Evolutionary conservation across 179 eudicot genomes (phyloP), one percentile per base, ranked within the genome.

Genomic region (Spergularia azorica): DNA sequence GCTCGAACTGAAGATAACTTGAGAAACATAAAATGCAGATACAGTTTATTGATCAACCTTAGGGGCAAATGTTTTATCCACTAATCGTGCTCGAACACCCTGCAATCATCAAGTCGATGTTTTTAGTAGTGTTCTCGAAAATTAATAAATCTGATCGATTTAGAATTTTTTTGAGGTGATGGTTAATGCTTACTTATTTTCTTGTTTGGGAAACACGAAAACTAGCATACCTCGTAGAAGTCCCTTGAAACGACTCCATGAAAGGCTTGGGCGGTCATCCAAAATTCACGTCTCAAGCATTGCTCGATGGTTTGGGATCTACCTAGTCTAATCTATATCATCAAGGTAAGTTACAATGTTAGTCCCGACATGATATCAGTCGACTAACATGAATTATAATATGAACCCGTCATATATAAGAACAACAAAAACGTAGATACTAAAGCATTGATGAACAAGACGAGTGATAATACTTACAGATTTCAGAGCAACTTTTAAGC

Each of bases 221-320:
- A 62, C 3, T 17, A 39, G 43, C 21, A 13, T 58, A 76, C 79
- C 79, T 76, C 74, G 2, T 58, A 58, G 36, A 76, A 76, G 11
- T 76, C 79, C 3, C 2, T 76, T 0, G 79, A 76, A 58, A 76
- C 72, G 21, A 21, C 58, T 43, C 79, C 79, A 11, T 76, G 79
- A 76, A 76, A 67, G 17, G 79, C 79, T 32, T 76, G 79, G 17
- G 48, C 73, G 8, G 79, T 76, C 73, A 76, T 76, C 73, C 74
- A 57, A 68, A 67, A 76, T 70, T 76, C 79, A 5, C 79, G 79
- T 17, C 20, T 48, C 61, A 76, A 57, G 38, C 79, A 76, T 68
- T 76, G 79, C 54, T 76, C 79, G 21, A 76, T 70, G 38, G 67
- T 76, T 48, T 76, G 67, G 41, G 5, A 59, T 48, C 79, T 67